phyloP scores from a whole-genome alignment of 768 basidiomycete genomes.

The Boletus sensibilis region DNA sequence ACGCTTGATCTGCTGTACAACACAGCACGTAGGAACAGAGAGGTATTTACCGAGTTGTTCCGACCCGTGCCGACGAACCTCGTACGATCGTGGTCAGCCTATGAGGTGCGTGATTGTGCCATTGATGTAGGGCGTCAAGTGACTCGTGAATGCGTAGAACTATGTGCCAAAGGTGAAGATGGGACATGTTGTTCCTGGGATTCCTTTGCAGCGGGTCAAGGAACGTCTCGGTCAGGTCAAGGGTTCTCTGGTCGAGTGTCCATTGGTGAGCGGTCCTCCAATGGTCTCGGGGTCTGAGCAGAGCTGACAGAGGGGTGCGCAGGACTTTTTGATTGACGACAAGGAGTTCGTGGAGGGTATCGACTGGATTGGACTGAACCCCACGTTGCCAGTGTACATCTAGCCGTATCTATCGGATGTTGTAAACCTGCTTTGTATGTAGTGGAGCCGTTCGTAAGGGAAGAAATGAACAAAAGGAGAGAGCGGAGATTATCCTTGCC shows the following conservation, averaged over 20 bases:
- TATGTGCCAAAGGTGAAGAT: conserved; percentile 75
- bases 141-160: conserved; percentile 40
- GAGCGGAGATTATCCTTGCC: conserved; percentile 24
- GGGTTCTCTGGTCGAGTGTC: conserved; percentile 75
- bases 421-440: neutral
- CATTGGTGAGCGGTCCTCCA: conserved; percentile 49
- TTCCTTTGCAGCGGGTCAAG: conserved; percentile 72
- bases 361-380: conserved; percentile 74
- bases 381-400: conserved; percentile 78
- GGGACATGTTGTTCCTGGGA: conserved; percentile 74
- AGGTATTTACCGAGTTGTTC: conserved; percentile 86
- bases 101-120: conserved; percentile 53
- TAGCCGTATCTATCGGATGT: conserved; percentile 27
- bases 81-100: conserved; percentile 74
- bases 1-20: conserved; percentile 59
- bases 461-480: too few relatives aligned
- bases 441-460: neutral
- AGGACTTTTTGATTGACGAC: conserved; percentile 87
- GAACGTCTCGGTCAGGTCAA: conserved; percentile 64
- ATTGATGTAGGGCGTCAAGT: neutral
- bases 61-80: conserved; percentile 82
- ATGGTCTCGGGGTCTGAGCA: neutral
- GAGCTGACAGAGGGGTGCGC: conserved; percentile 9
- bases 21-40: conserved; percentile 78
- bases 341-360: conserved; percentile 66